Evolutionary conservation across 257 asterid species (phyloP).

Genomic region (Knoxia roxburghii): DNA sequence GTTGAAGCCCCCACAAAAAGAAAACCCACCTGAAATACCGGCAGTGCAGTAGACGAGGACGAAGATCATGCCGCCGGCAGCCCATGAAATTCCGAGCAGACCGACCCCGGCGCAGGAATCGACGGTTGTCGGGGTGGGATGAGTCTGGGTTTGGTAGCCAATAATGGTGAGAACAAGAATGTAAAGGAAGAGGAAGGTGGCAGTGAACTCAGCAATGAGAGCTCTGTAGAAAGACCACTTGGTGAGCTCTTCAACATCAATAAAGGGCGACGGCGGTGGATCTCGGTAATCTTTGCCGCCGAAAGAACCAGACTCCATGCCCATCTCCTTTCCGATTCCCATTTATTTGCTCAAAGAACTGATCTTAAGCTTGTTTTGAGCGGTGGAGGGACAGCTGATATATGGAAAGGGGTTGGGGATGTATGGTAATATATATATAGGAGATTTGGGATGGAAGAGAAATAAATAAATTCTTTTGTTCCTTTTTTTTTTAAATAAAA

Average conservation of each 20-base stretch:
- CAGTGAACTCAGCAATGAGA: constrained; percentile 40
- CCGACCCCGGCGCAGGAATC: constrained; percentile 35
- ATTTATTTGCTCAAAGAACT: too few relatives aligned
- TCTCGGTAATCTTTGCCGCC: constrained; percentile 36
- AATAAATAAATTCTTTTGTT: too few relatives aligned
- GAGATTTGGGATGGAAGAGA: too few relatives aligned
- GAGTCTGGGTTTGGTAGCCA: constrained; percentile 32
- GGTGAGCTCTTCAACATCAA: constrained; percentile 33
- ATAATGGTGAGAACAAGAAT: constrained; percentile 35
- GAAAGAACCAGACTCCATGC: constrained; percentile 21
- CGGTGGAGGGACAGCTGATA: neutral
- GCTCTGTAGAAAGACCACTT: constrained; percentile 49
- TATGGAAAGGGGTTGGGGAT: neutral
- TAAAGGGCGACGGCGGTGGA: constrained; percentile 35
- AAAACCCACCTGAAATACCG: constrained; percentile 37
- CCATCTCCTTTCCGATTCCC: constrained; percentile 14
- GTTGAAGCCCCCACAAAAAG: neutral
- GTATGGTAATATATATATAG: neutral
- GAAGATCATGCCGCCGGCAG: constrained; percentile 50
- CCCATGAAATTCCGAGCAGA: constrained; percentile 47
- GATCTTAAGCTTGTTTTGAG: too few relatives aligned
- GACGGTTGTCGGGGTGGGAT: neutral
- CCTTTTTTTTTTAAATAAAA: too few relatives aligned
- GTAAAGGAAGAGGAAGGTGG: constrained; percentile 39
- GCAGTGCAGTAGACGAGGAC: constrained; percentile 47